Evolutionary conservation across 805 yeast species (phyloP), one percentile per base, ranked within the genome.

Genomic region (Debaryomyces prosopidis): DNA sequence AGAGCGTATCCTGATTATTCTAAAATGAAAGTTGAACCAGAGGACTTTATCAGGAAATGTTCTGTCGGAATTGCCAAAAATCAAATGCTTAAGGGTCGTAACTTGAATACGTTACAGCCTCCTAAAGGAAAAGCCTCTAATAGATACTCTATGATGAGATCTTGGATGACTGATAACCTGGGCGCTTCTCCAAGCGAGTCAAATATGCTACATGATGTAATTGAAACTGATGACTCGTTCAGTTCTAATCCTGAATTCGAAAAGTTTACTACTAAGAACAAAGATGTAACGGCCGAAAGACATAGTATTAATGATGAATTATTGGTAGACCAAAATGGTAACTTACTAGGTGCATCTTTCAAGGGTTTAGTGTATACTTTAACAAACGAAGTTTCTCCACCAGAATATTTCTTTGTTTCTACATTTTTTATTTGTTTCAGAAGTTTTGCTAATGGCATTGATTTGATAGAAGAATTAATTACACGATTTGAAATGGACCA

Each of bases 371-470:
- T 87, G 3, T 77, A 71, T 53, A 72, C 87, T 18, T 63, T 86
- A 40, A 86, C 91, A 0, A 85, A 86, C 61, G 92, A 86, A 55
- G 48, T 65, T 30, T 61, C 75, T 1, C 82, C 84, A 12, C 85
- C 89, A 1, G 87, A 81, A 46, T 81, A 81, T 46, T 83, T 85
- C 56, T 80, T 85, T 47, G 73, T 81, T 2, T 80, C 94, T 0
- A 80, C 94, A 0, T 87, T 90, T 57, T 81, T 91, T 68, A 69
- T 89, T 44, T 84, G 88, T 35, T 89, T 85, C 67, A 76, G 90
- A 54, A 79, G 81, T 44, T 91, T 85, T 64, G 79, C 90, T 0
- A 75, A 73, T 40, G 81, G 91, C 1, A 69, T 76, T 27, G 88
- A 85, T 48, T 68, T 91, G 20, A 71, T 87, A 34, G 89, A 85